Base-by-base conservation (phyloP, 2,329 filamentous ascomycete genomes). In the Trichoderma koningiopsis region DNA sequence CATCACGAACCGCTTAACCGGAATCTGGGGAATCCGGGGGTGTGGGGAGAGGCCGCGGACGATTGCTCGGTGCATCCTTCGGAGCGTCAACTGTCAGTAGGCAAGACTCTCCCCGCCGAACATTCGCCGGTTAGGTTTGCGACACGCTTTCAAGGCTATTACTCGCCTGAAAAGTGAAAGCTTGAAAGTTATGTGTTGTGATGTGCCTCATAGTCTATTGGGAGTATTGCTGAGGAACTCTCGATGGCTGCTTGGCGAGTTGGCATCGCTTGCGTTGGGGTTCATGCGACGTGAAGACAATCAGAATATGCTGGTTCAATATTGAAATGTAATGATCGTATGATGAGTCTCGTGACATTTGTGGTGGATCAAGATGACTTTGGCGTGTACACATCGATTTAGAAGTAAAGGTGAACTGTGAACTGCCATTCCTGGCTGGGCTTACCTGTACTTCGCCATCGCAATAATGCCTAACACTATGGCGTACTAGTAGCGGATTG, bases 61-160 rank as follows among this genome's bases (percentile, higher is more conserved):
- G 31, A 64, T 64, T 64, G 47, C 33, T 64, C 61, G 61, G 61
- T 52, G 19, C 43, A 55, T 64, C 53, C n/a, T 43, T 64, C 61
- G 61, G 61, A 5, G 33, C 49, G 33, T 22, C 49, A 22, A 19
- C 24, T 53, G 24, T 19, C n/a, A 22, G 29, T 64, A 16, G 27
- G 19, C n/a, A 19, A 31, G 14, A 37, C 37, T 35, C 29, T 35
- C 49, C 22, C 61, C 61, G 49, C 47, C 40, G 31, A 55, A 6
- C 10, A 35, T 53, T 31, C 35, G 35, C 22, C 35, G 31, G 16
- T 31, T 33, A 31, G 24, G 35, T 22, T 3, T 35, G n/a, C 43
- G 40, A n/a, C 40, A n/a, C 16, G 19, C 19, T 10, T n/a, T 43
- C n/a, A 43, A 10, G 19, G 13, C 11, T 35, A 14, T 7, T 43